These are phyloP conservation scores for Phytophthora constricta DNA, from an alignment of 352 stramenopile genomes.

Conservation along the genomic window DNA sequence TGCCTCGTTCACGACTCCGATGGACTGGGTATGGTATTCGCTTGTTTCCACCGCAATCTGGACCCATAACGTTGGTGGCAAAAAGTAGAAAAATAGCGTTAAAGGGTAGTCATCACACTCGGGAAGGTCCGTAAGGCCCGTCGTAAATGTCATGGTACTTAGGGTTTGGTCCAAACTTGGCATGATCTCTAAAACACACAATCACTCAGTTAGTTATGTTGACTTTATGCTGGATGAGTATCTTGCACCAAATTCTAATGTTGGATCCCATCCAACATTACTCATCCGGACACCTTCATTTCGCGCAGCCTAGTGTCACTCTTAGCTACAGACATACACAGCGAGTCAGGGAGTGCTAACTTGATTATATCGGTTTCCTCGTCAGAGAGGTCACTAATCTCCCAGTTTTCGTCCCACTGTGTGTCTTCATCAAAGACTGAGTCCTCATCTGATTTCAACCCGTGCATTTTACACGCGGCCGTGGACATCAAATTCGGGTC, in stretches of 20 bases:
- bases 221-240: background rate
- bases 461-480: background rate
- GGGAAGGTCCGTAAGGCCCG: background rate
- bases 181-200: background rate
- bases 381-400: constrained; percentile 4
- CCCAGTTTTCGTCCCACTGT: constrained; percentile 4
- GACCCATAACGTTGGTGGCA: constrained; percentile 7
- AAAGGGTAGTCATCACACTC: background rate
- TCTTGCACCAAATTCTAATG: background rate
- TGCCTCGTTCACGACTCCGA: background rate
- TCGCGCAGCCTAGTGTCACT: background rate
- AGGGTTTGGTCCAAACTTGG: constrained; percentile 3
- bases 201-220: constrained; percentile 14
- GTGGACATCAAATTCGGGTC: constrained; percentile 9
- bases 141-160: background rate
- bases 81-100: constrained; percentile 22
- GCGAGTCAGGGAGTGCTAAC: background rate
- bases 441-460: constrained; percentile 12
- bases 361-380: background rate
- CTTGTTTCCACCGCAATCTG: constrained; percentile 14
- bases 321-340: background rate
- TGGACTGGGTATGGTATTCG: constrained; percentile 5
- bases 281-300: background rate
- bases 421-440: background rate
- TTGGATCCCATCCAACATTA: constrained; percentile 14